Evolutionary conservation across 2,329 filamentous ascomycete species (phyloP).

Genomic region (Trichoderma gracile): DNA sequence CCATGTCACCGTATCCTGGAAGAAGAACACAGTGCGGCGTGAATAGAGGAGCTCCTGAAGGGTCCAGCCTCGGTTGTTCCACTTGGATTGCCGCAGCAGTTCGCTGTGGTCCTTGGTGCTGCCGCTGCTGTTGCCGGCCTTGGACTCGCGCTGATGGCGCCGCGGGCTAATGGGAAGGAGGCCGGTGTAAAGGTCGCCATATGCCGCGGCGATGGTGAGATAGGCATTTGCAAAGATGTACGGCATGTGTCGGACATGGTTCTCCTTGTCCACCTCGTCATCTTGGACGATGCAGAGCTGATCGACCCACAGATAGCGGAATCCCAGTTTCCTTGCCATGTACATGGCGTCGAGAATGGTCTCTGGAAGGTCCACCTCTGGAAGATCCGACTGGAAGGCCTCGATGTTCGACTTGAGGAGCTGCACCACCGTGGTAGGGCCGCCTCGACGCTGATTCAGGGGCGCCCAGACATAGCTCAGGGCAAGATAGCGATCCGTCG

Average conservation of each 20-base stretch:
- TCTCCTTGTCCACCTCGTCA: constrained; percentile 42
- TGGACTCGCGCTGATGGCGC: constrained; percentile 32
- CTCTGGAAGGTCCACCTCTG: constrained; percentile 43
- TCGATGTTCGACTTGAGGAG: constrained; percentile 42
- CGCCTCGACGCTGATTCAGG: constrained; percentile 32
- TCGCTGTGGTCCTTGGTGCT: constrained; percentile 41
- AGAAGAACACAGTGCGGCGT: constrained; percentile 46
- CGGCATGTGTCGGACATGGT: constrained; percentile 48
- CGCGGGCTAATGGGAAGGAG: constrained; percentile 42
- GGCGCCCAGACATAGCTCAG: constrained; percentile 49
- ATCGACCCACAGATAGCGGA: constrained; percentile 51
- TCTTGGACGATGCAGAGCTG: constrained; percentile 49
- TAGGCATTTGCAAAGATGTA: constrained; percentile 48
- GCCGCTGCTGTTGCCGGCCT: constrained; percentile 23
- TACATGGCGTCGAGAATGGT: constrained; percentile 49
- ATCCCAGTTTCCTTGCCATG: constrained; percentile 46
- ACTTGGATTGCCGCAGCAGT: constrained; percentile 42
- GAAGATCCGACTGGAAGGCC: constrained; percentile 39
- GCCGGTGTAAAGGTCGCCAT: constrained; percentile 44
- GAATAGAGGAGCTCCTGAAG: constrained; percentile 48
- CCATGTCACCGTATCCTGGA: constrained; percentile 47
- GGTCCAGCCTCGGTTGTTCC: constrained; percentile 47
- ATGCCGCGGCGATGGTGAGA: constrained; percentile 47
- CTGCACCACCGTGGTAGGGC: constrained; percentile 35
- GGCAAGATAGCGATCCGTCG: constrained; percentile 46